Conservation (phyloP, 768 basidiomycete species). For the Naganishia friedmannii region DNA sequence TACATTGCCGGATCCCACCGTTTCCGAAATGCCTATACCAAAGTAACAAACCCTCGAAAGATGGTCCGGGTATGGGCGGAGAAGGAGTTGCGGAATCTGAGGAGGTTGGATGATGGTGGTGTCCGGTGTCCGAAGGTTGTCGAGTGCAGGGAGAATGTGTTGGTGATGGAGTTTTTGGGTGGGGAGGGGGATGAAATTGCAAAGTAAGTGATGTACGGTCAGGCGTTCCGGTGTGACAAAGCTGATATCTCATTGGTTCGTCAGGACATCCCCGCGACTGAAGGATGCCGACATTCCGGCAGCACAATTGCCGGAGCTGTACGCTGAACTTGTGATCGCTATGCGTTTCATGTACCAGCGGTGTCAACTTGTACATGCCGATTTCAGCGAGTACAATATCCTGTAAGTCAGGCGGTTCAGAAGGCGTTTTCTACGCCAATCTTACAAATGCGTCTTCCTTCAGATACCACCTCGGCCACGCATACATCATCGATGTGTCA, state of each 20-base stretch:
- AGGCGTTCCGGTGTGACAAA: background rate
- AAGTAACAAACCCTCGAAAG: constrained; percentile 82
- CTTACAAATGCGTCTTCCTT: background rate
- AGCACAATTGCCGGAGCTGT: constrained; percentile 62
- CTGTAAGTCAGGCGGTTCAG: constrained; percentile 58
- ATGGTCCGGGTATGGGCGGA: constrained; percentile 99
- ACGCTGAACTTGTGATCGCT: constrained; percentile 72
- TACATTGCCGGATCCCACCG: constrained; percentile 94
- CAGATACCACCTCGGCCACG: constrained; percentile 59
- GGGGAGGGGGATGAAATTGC: constrained; percentile 17
- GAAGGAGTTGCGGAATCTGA: constrained; percentile 96
- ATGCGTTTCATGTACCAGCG: constrained; percentile 80
- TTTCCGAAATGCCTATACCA: constrained; percentile 75
- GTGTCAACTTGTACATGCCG: constrained; percentile 94
- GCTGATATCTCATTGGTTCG: background rate
- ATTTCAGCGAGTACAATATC: constrained; percentile 97
- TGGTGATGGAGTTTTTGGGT: constrained; percentile 92
- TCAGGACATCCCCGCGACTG: constrained; percentile 84
- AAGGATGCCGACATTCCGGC: constrained; percentile 75
- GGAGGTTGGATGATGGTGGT: constrained; percentile 75
- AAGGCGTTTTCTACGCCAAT: background rate
- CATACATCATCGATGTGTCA: constrained; percentile 95
- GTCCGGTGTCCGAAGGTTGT: constrained; percentile 82
- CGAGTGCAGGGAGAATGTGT: constrained; percentile 92
- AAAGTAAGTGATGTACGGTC: constrained; percentile 9